These are phyloP conservation scores for Cyberlindnera japonica DNA, from an alignment of 805 yeast species.

Conservation along the genomic window DNA sequence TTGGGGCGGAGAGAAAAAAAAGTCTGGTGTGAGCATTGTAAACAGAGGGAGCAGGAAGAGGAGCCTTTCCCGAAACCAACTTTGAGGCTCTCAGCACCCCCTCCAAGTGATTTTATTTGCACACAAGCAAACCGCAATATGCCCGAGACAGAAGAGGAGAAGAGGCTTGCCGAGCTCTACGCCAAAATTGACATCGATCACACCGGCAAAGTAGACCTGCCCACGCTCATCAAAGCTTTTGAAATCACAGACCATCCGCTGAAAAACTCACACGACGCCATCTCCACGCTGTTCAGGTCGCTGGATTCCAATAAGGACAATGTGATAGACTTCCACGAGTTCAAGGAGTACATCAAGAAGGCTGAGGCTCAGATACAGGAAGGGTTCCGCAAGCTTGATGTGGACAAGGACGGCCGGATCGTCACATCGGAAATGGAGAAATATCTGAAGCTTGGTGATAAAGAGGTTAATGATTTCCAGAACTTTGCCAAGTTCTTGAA, in stretches of 20 bases:
- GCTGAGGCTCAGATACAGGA: conserved; percentile 69
- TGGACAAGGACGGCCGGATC: conserved; percentile 69
- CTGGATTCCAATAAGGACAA: conserved; percentile 58
- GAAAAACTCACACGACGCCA: conserved; percentile 54
- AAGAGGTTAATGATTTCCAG: conserved; percentile 48
- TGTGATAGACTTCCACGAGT: conserved; percentile 59
- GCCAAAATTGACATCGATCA: conserved; percentile 39
- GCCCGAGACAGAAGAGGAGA: conserved; percentile 5
- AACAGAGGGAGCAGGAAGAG: no score
- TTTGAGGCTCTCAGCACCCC: no score
- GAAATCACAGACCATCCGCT: conserved; percentile 56
- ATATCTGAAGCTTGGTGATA: conserved; percentile 57
- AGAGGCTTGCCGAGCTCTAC: conserved; percentile 31
- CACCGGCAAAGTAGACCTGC: conserved; percentile 35
- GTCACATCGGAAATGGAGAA: conserved; percentile 60
- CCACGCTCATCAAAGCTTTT: conserved; percentile 37
- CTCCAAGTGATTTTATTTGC: not conserved
- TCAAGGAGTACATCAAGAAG: conserved; percentile 55
- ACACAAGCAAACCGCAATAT: not conserved
- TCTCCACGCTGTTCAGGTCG: conserved; percentile 51
- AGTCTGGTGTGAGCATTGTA: no score
- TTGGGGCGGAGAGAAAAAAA: no score
- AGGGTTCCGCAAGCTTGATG: conserved; percentile 68
- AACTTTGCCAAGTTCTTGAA: conserved; percentile 44
- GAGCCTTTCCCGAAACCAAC: no score